Evolutionary conservation across 306 rosid species (phyloP).

Genomic region (Medicago truncatula): DNA sequence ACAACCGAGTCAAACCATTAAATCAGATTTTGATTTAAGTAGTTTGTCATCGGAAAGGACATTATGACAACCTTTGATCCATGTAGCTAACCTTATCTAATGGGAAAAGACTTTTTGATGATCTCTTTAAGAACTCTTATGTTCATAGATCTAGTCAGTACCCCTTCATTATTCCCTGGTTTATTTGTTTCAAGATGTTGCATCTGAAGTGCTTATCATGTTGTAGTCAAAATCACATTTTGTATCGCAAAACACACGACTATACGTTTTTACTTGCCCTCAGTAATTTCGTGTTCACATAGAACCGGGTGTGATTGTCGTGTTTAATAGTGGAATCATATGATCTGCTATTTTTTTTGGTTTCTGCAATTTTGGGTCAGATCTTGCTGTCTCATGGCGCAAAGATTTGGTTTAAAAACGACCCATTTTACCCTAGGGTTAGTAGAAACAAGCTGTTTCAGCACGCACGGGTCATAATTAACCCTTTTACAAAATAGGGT

Average conservation of each 20-base stretch:
- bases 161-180: constrained; percentile 9
- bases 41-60: background rate
- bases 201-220: constrained; percentile 18
- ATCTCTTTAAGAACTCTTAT: background rate
- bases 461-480: background rate
- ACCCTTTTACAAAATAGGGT: background rate
- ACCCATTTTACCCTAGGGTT: background rate
- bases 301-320: background rate
- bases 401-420: background rate
- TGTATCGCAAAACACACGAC: background rate
- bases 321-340: background rate
- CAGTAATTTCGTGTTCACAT: background rate
- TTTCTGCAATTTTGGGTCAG: background rate
- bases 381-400: background rate
- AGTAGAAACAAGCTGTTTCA: background rate
- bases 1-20: background rate
- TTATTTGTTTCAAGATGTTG: constrained; percentile 30
- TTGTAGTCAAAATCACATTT: background rate
- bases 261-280: background rate
- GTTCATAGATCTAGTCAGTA: constrained; percentile 16
- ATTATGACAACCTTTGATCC: background rate
- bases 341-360: background rate
- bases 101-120: constrained; percentile 4
- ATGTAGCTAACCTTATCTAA: background rate
- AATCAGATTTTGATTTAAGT: background rate